Evolutionary conservation across 2,329 filamentous ascomycete species (phyloP).

Genomic region (Colletotrichum tropicicola): DNA sequence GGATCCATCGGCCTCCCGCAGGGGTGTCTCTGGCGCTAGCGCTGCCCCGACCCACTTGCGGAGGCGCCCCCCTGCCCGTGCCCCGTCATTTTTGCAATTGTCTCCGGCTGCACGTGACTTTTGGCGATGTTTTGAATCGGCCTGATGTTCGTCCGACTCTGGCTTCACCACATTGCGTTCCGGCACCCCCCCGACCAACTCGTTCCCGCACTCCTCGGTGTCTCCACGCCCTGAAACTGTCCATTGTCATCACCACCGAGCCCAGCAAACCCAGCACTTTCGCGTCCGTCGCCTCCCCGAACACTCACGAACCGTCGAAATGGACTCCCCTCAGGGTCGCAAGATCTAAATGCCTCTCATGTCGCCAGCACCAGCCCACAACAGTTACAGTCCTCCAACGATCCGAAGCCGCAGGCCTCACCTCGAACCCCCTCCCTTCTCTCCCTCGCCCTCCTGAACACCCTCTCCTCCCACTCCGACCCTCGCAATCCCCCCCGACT

Average conservation of each 20-base stretch:
- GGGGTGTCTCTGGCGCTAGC: neutral
- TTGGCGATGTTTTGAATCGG: constrained; percentile 25
- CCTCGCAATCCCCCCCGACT: neutral
- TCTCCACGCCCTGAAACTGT: constrained; percentile 30
- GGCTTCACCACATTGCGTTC: constrained; percentile 28
- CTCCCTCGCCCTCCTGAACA: neutral
- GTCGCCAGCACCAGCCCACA: neutral
- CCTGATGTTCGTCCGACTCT: constrained; percentile 24
- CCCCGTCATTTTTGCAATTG: constrained; percentile 16
- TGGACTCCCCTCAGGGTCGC: neutral
- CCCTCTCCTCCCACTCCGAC: neutral
- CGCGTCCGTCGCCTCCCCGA: neutral
- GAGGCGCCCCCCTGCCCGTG: neutral
- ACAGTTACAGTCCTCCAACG: neutral
- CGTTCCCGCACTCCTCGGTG: constrained; percentile 29
- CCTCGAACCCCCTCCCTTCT: neutral
- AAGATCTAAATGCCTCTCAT: constrained; percentile 25
- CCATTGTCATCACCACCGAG: constrained; percentile 28
- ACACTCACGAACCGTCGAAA: neutral
- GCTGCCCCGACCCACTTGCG: neutral
- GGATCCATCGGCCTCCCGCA: neutral
- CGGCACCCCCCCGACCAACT: constrained; percentile 27
- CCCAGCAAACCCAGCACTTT: neutral
- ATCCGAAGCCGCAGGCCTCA: constrained; percentile 22
- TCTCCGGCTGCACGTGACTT: constrained; percentile 20